Percentiles rank a stretch among this genome's conserved stretches.
These are phyloP conservation scores for Erythrophleum ivorense DNA, from an alignment of 331 rosid species.

Conservation along the genomic window DNA sequence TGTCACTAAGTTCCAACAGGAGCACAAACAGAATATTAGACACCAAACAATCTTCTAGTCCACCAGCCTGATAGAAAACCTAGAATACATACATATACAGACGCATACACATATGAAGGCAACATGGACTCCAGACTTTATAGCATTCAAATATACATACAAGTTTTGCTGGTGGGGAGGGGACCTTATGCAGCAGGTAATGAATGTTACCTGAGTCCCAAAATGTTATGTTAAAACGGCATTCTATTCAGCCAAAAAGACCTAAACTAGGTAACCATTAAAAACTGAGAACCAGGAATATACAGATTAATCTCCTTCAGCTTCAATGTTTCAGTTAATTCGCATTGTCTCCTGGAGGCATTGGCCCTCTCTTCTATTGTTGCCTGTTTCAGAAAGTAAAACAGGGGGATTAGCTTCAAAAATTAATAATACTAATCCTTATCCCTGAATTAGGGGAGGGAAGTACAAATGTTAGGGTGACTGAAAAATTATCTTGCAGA, in stretches of 20 bases:
- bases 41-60: background rate
- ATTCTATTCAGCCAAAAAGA: conserved; percentile 14
- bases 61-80: background rate
- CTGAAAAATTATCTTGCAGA: background rate
- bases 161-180: background rate
- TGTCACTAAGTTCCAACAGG: conserved; percentile 69
- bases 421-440: conserved; percentile 22
- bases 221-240: conserved; percentile 12
- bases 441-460: background rate
- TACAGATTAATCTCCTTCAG: conserved; percentile 98
- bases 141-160: background rate
- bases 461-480: background rate
- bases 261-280: conserved; percentile 24
- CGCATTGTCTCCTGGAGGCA: conserved; percentile 95
- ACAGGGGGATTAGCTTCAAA: conserved; percentile 27
- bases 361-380: conserved; percentile 94
- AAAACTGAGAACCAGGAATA: conserved; percentile 37
- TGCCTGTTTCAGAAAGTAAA: conserved; percentile 68
- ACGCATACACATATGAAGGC: background rate
- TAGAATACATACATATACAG: background rate
- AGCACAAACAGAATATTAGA: background rate
- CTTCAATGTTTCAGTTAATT: conserved; percentile 88
- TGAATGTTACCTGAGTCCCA: conserved; percentile 21
- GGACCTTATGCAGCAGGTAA: background rate
- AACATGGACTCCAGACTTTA: conserved; percentile 16